phyloP scores from a whole-genome alignment of 345 rosid genomes.

The Boechera stricta region DNA sequence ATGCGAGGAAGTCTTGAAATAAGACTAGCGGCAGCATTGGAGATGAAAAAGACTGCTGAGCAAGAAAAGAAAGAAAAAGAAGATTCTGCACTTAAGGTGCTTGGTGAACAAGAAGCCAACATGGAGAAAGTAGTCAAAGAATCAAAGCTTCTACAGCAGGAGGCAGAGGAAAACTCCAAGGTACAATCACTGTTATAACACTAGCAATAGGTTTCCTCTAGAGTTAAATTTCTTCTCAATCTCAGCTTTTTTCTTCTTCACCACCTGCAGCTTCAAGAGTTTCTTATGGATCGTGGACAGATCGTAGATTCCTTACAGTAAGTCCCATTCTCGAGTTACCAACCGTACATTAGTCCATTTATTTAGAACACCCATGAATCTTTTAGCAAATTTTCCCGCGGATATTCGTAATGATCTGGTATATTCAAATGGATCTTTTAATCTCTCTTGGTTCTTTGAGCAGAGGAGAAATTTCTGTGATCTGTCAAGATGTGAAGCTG shows the following conservation, averaged over 20 bases:
- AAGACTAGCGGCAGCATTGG: slow-evolving; percentile 63
- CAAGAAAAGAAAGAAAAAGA: slow-evolving; percentile 68
- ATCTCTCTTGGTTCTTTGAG: slow-evolving; percentile 29
- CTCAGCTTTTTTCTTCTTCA: slow-evolving; percentile 22
- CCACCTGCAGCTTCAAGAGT: slow-evolving; percentile 67
- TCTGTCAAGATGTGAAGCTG: slow-evolving; percentile 82
- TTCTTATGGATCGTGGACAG: slow-evolving; percentile 84
- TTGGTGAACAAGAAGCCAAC: slow-evolving; percentile 70
- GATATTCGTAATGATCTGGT: background rate
- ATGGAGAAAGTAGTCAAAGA: slow-evolving; percentile 76
- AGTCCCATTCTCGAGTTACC: slow-evolving; percentile 46
- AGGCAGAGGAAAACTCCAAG: slow-evolving; percentile 83
- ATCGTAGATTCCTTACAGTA: slow-evolving; percentile 84
- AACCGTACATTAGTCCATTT: background rate
- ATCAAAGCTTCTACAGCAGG: slow-evolving; percentile 65
- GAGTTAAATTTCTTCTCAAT: slow-evolving; percentile 13
- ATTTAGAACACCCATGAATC: background rate
- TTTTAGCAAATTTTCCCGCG: background rate
- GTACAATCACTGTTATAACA: slow-evolving; percentile 42
- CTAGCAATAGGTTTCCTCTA: slow-evolving; percentile 6
- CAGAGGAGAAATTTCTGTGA: slow-evolving; percentile 91
- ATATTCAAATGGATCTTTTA: slow-evolving; percentile 9
- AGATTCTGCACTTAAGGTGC: slow-evolving; percentile 55
- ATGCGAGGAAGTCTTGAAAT: slow-evolving; percentile 68
- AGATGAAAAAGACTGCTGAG: slow-evolving; percentile 61